phyloP scores from a whole-genome alignment of 2,329 filamentous ascomycete species.

The Capronia coronata region DNA sequence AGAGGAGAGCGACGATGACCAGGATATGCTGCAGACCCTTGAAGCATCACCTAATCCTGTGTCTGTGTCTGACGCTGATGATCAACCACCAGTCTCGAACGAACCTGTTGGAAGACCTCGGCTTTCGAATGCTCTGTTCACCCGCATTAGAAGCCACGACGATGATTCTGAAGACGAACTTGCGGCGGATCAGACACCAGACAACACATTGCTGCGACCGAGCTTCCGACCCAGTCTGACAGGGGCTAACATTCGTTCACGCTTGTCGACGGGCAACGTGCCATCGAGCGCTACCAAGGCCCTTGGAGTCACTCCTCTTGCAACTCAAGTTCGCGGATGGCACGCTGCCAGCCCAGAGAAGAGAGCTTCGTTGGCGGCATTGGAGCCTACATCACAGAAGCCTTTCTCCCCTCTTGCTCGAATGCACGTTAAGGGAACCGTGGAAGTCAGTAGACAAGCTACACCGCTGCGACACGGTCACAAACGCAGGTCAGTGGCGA shows the following conservation, averaged over 20 bases:
- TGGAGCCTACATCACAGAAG: slow-evolving; percentile 17
- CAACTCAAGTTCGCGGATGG: slow-evolving; percentile 58
- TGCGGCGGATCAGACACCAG: slow-evolving; percentile 26
- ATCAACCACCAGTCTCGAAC: not conserved
- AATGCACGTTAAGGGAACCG: slow-evolving; percentile 22
- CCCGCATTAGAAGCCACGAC: slow-evolving; percentile 10
- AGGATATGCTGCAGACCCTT: not conserved
- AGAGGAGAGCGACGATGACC: slow-evolving; percentile 14
- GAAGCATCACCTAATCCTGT: not conserved
- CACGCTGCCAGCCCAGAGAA: slow-evolving; percentile 50
- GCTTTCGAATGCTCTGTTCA: slow-evolving; percentile 14
- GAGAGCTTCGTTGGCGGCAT: slow-evolving; percentile 28
- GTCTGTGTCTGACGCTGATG: not conserved
- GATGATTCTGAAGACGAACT: slow-evolving; percentile 31
- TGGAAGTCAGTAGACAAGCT: slow-evolving; percentile 27
- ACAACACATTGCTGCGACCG: slow-evolving; percentile 14
- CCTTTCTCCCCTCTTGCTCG: slow-evolving; percentile 24
- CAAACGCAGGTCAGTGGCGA: slow-evolving; percentile 24
- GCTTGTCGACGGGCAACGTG: slow-evolving; percentile 20
- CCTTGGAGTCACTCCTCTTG: slow-evolving; percentile 59
- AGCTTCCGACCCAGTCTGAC: slow-evolving; percentile 17
- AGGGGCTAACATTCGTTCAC: slow-evolving; percentile 12
- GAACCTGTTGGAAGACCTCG: slow-evolving; percentile 8
- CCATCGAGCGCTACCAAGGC: slow-evolving; percentile 21
- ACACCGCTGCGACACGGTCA: slow-evolving; percentile 27